Evolutionary conservation across 176 grass and related monocot genomes (phyloP).

Genomic region (Aegilops sharonensis): DNA sequence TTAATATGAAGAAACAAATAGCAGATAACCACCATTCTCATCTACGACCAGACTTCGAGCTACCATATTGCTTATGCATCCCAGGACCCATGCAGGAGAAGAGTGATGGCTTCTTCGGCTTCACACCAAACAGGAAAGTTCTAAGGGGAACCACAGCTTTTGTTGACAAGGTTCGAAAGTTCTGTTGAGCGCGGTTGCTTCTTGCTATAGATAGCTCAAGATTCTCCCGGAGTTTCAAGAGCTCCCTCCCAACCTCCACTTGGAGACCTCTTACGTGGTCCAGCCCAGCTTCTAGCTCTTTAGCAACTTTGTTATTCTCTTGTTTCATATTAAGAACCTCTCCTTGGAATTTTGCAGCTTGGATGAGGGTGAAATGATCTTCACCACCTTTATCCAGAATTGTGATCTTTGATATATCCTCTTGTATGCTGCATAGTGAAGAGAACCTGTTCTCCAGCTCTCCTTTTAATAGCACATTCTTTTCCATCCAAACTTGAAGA

Average conservation of each 20-base stretch:
- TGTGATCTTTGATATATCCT: slow-evolving; percentile 57
- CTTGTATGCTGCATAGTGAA: slow-evolving; percentile 58
- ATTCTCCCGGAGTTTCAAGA: slow-evolving; percentile 56
- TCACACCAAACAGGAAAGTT: slow-evolving; percentile 75
- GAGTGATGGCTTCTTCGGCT: slow-evolving; percentile 81
- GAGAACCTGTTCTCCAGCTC: slow-evolving; percentile 65
- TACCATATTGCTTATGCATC: slow-evolving; percentile 62
- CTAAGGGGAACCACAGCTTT: slow-evolving; percentile 70
- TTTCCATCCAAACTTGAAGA: slow-evolving; percentile 79
- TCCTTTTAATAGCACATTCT: slow-evolving; percentile 64
- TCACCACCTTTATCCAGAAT: slow-evolving; percentile 25
- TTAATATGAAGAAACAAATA: slow-evolving; percentile 8
- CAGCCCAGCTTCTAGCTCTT: slow-evolving; percentile 66
- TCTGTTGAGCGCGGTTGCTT: slow-evolving; percentile 46
- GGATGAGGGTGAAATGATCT: slow-evolving; percentile 43
- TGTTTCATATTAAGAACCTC: slow-evolving; percentile 74
- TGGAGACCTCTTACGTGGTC: slow-evolving; percentile 65
- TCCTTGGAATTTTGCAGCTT: slow-evolving; percentile 67
- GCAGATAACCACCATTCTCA: slow-evolving; percentile 33
- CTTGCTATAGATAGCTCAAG: slow-evolving; percentile 49
- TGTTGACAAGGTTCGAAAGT: slow-evolving; percentile 59
- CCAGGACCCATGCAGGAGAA: slow-evolving; percentile 85
- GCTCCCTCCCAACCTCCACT: slow-evolving; percentile 53
- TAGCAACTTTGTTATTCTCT: slow-evolving; percentile 70
- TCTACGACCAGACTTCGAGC: slow-evolving; percentile 51